These are phyloP conservation scores for Penicillium canescens DNA, from an alignment of 495 filamentous ascomycete genomes.

Conservation along the genomic window DNA sequence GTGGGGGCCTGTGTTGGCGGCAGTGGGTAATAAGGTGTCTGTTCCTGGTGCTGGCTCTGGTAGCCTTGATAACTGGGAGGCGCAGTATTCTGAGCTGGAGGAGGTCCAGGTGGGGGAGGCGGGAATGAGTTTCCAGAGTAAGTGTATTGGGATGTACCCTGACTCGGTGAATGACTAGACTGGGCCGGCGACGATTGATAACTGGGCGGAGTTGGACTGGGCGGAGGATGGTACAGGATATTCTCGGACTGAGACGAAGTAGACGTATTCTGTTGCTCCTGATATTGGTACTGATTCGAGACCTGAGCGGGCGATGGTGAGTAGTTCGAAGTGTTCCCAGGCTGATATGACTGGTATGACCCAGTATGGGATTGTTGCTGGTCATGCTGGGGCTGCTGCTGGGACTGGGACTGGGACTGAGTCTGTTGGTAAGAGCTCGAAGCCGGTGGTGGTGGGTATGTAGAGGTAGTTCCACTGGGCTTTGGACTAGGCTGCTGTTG, in stretches of 20 bases:
- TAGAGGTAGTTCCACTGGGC: slow-evolving; percentile 10
- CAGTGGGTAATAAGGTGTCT: slow-evolving; percentile 18
- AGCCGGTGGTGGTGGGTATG: slow-evolving; percentile 2
- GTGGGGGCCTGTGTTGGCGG: slow-evolving; percentile 20
- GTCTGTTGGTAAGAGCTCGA: neutral
- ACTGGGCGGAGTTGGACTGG: slow-evolving; percentile 8
- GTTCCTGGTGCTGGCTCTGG: slow-evolving; percentile 12
- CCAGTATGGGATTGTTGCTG: too few species aligned
- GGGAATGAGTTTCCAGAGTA: slow-evolving; percentile 47
- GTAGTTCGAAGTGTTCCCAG: slow-evolving; percentile 3
- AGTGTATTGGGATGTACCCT: slow-evolving; percentile 23
- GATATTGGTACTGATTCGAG: slow-evolving; percentile 2
- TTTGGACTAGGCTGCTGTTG: slow-evolving; percentile 11
- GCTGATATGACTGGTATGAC: too few species aligned
- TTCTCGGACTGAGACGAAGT: slow-evolving; percentile 5
- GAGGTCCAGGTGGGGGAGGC: slow-evolving; percentile 42
- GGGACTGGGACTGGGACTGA: neutral
- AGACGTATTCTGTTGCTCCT: slow-evolving; percentile 9
- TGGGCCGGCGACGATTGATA: slow-evolving; percentile 22
- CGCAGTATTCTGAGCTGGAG: slow-evolving; percentile 29
- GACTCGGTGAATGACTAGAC: slow-evolving; percentile 8
- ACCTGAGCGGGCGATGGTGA: slow-evolving; percentile 1
- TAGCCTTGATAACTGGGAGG: slow-evolving; percentile 13
- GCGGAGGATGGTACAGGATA: slow-evolving; percentile 8
- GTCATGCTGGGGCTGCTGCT: slow-evolving; percentile 4